Conservation (phyloP, 78 protist genomes). For the Protostelium mycophagum region DNA sequence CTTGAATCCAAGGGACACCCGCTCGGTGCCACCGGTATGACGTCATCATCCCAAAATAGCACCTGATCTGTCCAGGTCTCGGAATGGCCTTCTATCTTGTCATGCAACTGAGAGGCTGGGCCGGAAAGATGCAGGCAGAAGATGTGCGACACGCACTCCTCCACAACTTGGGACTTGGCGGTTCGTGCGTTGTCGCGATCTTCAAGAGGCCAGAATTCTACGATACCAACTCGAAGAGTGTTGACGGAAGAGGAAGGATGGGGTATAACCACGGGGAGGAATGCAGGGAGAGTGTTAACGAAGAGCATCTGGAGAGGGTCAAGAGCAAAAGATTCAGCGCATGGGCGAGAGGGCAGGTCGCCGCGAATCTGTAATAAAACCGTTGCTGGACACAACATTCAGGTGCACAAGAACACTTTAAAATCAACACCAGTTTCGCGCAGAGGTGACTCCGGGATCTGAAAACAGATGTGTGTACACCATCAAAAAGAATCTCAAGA, state of each 20-base stretch:
- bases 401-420: no score
- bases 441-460: no score
- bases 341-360: no score
- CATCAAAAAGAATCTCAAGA: no score
- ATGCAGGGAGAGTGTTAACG: neutral
- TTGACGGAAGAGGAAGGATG: neutral
- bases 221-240: neutral
- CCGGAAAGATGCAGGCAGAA: neutral
- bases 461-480: no score
- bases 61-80: no score
- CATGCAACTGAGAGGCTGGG: slow-evolving; percentile 2
- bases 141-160: neutral
- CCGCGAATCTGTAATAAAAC: no score
- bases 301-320: neutral
- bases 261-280: neutral
- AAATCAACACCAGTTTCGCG: no score
- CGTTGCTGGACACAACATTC: no score
- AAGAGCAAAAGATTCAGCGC: no score
- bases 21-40: neutral
- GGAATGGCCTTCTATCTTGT: neutral
- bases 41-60: no score
- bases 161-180: neutral
- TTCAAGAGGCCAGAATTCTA: neutral
- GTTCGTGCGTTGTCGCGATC: neutral
- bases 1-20: slow-evolving; percentile 21